Percentiles rank a stretch among this genome's conserved stretches.
These are phyloP conservation scores for Sapria himalayana DNA, from an alignment of 345 rosid genomes.

Conservation along the genomic window DNA sequence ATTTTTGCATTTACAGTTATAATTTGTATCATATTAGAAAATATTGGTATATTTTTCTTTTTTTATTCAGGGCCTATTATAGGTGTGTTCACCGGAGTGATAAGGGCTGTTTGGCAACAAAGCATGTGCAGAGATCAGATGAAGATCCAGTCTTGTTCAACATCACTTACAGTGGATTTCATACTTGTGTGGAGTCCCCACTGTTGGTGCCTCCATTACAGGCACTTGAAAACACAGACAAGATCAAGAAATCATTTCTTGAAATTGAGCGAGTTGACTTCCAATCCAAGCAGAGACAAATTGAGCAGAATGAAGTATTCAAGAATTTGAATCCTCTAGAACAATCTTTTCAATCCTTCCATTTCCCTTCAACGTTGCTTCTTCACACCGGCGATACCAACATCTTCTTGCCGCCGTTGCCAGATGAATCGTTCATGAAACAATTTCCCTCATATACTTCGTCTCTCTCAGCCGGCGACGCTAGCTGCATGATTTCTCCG, in stretches of 20 bases:
- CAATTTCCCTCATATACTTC: constrained; percentile 4
- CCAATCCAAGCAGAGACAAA: too few species aligned
- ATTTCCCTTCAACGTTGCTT: constrained; percentile 7
- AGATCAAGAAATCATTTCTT: too few species aligned
- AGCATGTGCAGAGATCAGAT: constrained; percentile 75
- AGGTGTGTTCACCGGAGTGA: constrained; percentile 55
- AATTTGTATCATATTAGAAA: too few species aligned
- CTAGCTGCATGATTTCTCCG: too few species aligned
- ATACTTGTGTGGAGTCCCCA: constrained; percentile 28
- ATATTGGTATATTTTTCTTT: not conserved
- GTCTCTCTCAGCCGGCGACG: too few species aligned
- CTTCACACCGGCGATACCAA: not conserved
- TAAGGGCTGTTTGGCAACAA: constrained; percentile 56
- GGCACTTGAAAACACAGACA: constrained; percentile 5
- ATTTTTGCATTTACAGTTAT: too few species aligned
- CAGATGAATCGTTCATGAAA: not conserved
- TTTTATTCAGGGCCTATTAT: constrained; percentile 92
- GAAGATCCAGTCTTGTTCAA: constrained; percentile 57
- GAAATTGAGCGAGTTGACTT: too few species aligned
- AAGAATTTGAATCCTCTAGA: too few species aligned
- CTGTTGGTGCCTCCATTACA: constrained; percentile 12
- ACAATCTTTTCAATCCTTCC: constrained; percentile 1
- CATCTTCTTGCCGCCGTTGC: constrained; percentile 1
- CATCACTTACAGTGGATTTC: constrained; percentile 53
- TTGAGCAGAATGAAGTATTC: too few species aligned